These are phyloP conservation scores for Stenogyne calaminthoides DNA, from an alignment of 305 asterid genomes.

Conservation along the genomic window DNA sequence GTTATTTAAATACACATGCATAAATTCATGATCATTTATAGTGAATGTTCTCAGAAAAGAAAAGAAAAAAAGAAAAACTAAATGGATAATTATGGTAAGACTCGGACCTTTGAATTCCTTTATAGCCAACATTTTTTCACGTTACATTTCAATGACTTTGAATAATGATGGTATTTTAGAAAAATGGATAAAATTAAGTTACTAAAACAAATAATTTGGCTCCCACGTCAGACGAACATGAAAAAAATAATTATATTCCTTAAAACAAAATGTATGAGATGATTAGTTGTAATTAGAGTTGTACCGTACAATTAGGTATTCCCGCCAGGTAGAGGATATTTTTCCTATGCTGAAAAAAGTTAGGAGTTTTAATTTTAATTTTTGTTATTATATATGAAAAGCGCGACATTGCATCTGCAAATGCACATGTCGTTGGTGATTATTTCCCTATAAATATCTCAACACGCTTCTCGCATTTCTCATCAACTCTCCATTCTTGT, in stretches of 20 bases:
- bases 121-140: not conserved
- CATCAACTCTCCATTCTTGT: slow-evolving; percentile 9
- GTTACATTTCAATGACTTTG: not conserved
- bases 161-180: not conserved
- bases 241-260: too few relatives aligned
- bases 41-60: not conserved
- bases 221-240: not conserved
- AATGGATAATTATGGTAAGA: not conserved
- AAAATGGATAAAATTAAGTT: not conserved
- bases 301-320: not conserved
- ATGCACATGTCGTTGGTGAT: slow-evolving; percentile 5
- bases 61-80: not conserved
- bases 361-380: too few relatives aligned
- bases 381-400: too few relatives aligned
- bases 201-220: not conserved
- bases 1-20: not conserved
- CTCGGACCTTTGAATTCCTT: not conserved
- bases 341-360: too few relatives aligned
- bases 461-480: slow-evolving; percentile 3
- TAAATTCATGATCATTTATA: not conserved
- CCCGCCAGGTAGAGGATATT: too few relatives aligned
- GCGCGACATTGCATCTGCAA: slow-evolving; percentile 5
- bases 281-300: not conserved
- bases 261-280: not conserved
- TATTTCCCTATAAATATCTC: slow-evolving; percentile 40